These are phyloP conservation scores for Trypanosoma lewisi DNA, from an alignment of 208 protist species.

Conservation along the genomic window DNA sequence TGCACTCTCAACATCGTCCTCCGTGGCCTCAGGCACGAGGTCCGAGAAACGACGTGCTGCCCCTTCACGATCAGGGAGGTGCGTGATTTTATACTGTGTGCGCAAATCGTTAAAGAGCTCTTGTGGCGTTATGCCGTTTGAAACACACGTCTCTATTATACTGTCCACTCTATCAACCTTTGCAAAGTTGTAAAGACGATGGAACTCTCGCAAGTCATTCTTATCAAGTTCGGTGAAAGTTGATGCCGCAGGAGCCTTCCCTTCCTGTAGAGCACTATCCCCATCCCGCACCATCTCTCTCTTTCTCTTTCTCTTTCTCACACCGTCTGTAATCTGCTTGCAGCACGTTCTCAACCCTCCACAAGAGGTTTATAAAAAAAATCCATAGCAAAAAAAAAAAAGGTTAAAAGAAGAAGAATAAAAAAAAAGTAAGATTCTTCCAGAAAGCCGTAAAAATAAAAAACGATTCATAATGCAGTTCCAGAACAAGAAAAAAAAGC, in stretches of 20 bases:
- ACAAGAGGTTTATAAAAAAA: background rate
- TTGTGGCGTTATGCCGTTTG: constrained; percentile 21
- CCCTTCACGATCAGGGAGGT: constrained; percentile 35
- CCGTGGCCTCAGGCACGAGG: constrained; percentile 36
- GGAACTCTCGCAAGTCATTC: constrained; percentile 48
- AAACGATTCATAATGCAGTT: constrained; percentile 5
- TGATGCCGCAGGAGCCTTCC: background rate
- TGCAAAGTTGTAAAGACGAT: constrained; percentile 51
- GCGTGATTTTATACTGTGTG: constrained; percentile 32
- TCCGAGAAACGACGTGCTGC: constrained; percentile 26
- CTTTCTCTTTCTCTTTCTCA: constrained; percentile 16
- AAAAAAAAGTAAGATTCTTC: constrained; percentile 12
- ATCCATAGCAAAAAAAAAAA: constrained; percentile 11
- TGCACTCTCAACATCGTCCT: constrained; percentile 34
- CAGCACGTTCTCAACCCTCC: background rate
- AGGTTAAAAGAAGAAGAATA: constrained; percentile 16
- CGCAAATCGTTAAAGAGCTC: constrained; percentile 46
- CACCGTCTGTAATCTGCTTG: too few relatives aligned
- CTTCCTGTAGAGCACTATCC: background rate
- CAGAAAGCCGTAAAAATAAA: constrained; percentile 11
- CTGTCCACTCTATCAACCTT: constrained; percentile 42
- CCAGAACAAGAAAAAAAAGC: background rate
- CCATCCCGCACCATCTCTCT: background rate
- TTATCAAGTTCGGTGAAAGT: constrained; percentile 34
- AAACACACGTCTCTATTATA: constrained; percentile 19